Evolutionary conservation across 2,329 filamentous ascomycete genomes (phyloP), one percentile per base, ranked within the genome.

Genomic region (Fusarium sp.): DNA sequence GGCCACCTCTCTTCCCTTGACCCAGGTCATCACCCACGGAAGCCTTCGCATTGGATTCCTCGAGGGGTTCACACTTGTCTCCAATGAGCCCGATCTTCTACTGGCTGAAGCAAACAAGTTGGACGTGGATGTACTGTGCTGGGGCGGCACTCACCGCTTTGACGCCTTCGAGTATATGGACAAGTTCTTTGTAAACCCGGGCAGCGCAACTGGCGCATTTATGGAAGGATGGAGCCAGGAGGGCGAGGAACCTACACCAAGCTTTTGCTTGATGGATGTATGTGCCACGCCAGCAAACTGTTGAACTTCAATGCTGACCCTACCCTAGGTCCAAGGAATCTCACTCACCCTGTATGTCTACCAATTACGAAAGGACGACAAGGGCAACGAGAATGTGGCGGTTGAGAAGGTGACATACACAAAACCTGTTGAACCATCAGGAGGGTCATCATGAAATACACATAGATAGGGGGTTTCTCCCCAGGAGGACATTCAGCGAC

Each of bases 191-290:
- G 85, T 90, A 66, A 90, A 89, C 71, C 87, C 87, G 2, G 87
- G 87, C 4, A 88, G 84, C 71, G 87, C 86, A 24, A 89, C 87
- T 6, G 87, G 87, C 9, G 87, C 87, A 3, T 86, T 86, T 63
- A 79, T 83, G 22, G 83, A 83, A 2, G 83, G 84, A 19, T 88
- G 85, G 82, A 79, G 79, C 19, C 78, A 79, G 47, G 84, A 84
- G 36, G 81, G 79, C n/a, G 87, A 91, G 73, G 91, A 94, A 52
- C 91, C 90, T 24, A 89, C 88, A 53, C 94, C 94, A 25, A 97
- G 93, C 75, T 97, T 98, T 78, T 97, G 95, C 73, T 79, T 98
- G 76, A 97, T 98, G 94, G 94, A 98, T 85, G 93, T 97, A 77
- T 81, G 92, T 89, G 41, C 51, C 46, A 39, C 46, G 8, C n/a